A percentile compares a stretch with the other conserved stretches of the same genome.
Evolutionary conservation across 371 early-diverging fungal genomes (phyloP).

Genomic region (Phascolomyces articulosus): DNA sequence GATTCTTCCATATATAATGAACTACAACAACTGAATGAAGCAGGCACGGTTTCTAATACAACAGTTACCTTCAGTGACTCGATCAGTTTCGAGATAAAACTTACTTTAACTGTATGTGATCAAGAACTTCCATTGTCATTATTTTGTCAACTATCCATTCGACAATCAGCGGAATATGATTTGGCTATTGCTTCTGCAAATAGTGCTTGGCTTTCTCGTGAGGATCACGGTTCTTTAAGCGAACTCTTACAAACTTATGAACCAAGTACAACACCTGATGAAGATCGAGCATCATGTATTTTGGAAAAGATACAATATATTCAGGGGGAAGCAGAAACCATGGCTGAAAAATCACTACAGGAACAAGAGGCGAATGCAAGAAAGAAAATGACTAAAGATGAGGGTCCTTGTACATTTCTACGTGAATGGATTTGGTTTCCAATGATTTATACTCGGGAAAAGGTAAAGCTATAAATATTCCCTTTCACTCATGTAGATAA

Average conservation of each 20-base stretch:
- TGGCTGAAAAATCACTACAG: constrained; percentile 5
- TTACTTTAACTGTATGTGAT: neutral
- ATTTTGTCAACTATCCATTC: neutral
- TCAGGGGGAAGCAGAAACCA: constrained; percentile 20
- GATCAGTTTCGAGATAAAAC: constrained; percentile 5
- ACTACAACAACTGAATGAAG: neutral
- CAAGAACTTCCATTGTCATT: neutral
- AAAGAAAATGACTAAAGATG: constrained; percentile 2
- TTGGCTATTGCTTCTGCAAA: constrained; percentile 24
- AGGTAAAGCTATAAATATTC: constrained; percentile 14
- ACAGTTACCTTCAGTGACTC: neutral
- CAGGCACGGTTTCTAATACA: neutral
- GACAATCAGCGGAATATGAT: constrained; percentile 22
- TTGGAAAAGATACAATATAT: constrained; percentile 34
- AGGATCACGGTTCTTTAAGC: constrained; percentile 26
- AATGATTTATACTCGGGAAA: constrained; percentile 51
- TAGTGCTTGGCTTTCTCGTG: constrained; percentile 36
- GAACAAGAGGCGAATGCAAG: constrained; percentile 2
- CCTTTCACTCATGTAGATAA: no score
- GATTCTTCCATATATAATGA: constrained; percentile 1
- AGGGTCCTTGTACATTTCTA: constrained; percentile 24
- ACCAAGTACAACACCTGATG: neutral
- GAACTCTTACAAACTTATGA: constrained; percentile 9
- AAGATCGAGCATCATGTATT: constrained; percentile 29
- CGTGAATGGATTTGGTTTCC: constrained; percentile 55